Percentiles rank a stretch among this genome's conserved stretches.
phyloP scores from a whole-genome alignment of 768 basidiomycete genomes.

The Hygrocybe coccinea region DNA sequence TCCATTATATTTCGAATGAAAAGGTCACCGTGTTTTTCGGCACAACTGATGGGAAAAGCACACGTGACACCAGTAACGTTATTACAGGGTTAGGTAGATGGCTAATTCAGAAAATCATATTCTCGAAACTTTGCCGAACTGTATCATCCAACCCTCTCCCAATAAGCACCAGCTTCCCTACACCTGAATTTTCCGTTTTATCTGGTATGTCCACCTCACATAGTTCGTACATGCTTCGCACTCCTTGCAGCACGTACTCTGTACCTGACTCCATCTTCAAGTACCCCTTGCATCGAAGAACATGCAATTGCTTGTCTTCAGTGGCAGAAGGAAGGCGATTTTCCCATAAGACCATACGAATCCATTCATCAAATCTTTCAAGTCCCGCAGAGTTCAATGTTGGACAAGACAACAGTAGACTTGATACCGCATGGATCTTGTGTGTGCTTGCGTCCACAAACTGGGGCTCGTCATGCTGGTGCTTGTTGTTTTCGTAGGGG shows the following conservation, averaged over 20 bases:
- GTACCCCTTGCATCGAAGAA: constrained; percentile 87
- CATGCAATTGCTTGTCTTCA: constrained; percentile 39
- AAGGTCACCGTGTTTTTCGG: no score
- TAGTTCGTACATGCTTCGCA: constrained; percentile 86
- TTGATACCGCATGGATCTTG: constrained; percentile 77
- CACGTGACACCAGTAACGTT: no score
- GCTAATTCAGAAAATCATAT: no score
- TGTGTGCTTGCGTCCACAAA: constrained; percentile 49
- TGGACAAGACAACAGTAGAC: constrained; percentile 67
- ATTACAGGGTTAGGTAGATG: background rate
- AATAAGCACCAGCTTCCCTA: constrained; percentile 83
- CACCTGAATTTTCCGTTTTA: constrained; percentile 48
- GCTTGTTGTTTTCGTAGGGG: constrained; percentile 23
- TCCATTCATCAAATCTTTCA: constrained; percentile 67
- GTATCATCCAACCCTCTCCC: constrained; percentile 67
- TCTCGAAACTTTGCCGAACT: constrained; percentile 52
- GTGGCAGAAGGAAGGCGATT: constrained; percentile 40
- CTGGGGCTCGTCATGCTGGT: constrained; percentile 28
- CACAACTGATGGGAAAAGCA: no score
- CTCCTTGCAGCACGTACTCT: constrained; percentile 82
- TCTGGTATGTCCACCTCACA: constrained; percentile 40
- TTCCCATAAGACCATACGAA: constrained; percentile 82
- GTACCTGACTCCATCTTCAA: constrained; percentile 52
- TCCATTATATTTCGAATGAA: background rate
- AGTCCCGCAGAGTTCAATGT: constrained; percentile 45